A percentile compares a stretch with the other conserved stretches of the same genome.
These are phyloP conservation scores for Aspergillus olivimuriae DNA, from an alignment of 495 filamentous ascomycete genomes.

Conservation along the genomic window DNA sequence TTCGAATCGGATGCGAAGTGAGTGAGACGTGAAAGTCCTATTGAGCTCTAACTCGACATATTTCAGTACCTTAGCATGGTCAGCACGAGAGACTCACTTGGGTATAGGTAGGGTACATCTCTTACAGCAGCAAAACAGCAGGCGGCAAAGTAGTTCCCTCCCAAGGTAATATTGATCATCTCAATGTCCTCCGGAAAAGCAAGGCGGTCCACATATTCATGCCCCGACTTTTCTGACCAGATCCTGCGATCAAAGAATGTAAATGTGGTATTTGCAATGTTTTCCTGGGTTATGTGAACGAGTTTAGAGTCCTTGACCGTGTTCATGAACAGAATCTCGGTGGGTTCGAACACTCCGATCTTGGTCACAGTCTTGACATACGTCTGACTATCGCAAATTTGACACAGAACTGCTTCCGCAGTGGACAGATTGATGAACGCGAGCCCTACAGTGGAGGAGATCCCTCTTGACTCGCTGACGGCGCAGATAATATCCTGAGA, in stretches of 20 bases:
- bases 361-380: constrained; percentile 82
- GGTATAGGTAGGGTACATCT: constrained; percentile 2
- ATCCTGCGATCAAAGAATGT: constrained; percentile 70
- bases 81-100: constrained; percentile 14
- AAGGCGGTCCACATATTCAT: constrained; percentile 72
- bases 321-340: constrained; percentile 64
- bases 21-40: constrained; percentile 65
- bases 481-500: constrained; percentile 83
- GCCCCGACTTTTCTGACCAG: constrained; percentile 78
- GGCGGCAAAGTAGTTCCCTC: constrained; percentile 81
- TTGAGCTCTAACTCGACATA: constrained; percentile 65
- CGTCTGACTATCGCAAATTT: constrained; percentile 85
- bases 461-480: constrained; percentile 79
- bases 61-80: constrained; percentile 57
- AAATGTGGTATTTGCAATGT: constrained; percentile 48
- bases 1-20: constrained; percentile 78
- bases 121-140: constrained; percentile 85
- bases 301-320: constrained; percentile 72
- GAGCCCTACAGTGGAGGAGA: constrained; percentile 81
- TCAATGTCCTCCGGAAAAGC: constrained; percentile 72
- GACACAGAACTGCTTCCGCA: constrained; percentile 75
- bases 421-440: constrained; percentile 84
- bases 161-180: constrained; percentile 69
- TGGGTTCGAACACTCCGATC: constrained; percentile 70
- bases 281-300: constrained; percentile 65